Conservation (phyloP, 1,139 yeast genomes). For the Taiozyma sp. region DNA sequence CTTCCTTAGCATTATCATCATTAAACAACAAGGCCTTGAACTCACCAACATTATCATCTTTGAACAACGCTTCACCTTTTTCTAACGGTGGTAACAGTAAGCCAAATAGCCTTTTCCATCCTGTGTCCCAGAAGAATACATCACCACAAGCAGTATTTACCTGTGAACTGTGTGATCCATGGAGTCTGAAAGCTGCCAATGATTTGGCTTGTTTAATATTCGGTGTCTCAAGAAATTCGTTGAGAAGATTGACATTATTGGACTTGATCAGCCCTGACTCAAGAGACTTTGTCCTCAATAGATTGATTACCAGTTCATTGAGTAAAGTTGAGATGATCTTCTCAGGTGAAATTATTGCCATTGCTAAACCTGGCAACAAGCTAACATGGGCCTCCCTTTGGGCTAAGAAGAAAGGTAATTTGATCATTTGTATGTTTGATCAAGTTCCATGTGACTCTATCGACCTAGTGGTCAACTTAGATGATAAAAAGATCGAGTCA, state of each 20-base stretch:
- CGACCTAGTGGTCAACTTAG: conserved; percentile 39
- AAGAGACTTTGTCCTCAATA: conserved; percentile 57
- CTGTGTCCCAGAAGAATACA: conserved; percentile 59
- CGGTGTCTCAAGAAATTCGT: conserved; percentile 67
- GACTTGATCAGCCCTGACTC: conserved; percentile 78
- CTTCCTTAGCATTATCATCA: conserved; percentile 41
- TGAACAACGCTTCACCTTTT: conserved; percentile 23
- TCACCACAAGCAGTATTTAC: conserved; percentile 84
- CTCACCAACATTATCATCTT: conserved; percentile 3
- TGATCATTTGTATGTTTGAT: conserved; percentile 81
- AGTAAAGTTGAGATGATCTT: conserved; percentile 38
- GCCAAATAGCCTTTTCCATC: conserved; percentile 38
- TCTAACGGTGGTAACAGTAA: conserved; percentile 4
- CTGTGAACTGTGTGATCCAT: conserved; percentile 70
- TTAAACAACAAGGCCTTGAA: conserved; percentile 14
- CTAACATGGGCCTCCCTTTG: conserved; percentile 80
- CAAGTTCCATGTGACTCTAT: conserved; percentile 82
- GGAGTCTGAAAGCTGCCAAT: conserved; percentile 79
- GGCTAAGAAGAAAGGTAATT: conserved; percentile 73
- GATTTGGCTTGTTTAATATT: conserved; percentile 87
- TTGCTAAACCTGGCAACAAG: conserved; percentile 41
- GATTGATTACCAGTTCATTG: conserved; percentile 34
- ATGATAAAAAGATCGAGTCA: conserved; percentile 12
- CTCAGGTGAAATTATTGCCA: conserved; percentile 53
- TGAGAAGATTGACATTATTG: conserved; percentile 60